Evolutionary conservation across 2,329 filamentous ascomycete species (phyloP).

Genomic region (Nemania diffusa): DNA sequence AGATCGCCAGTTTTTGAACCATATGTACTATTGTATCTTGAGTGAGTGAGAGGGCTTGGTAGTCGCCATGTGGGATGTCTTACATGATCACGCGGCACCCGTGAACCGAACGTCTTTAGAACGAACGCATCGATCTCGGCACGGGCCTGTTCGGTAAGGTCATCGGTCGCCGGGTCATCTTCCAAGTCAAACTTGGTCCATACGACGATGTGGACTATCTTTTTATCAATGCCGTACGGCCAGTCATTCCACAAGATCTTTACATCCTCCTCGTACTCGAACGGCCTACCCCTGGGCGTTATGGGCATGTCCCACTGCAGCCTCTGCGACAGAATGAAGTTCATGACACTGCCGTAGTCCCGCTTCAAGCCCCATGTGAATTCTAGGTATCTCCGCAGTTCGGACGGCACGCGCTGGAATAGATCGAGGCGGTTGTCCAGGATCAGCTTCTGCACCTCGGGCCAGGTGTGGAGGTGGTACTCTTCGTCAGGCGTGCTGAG

Average conservation of each 20-base stretch:
- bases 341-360: slow-evolving; percentile 79
- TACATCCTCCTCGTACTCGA: slow-evolving; percentile 65
- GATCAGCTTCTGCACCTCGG: slow-evolving; percentile 72
- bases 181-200: slow-evolving; percentile 91
- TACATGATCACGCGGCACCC: slow-evolving; percentile 64
- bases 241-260: slow-evolving; percentile 90
- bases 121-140: slow-evolving; percentile 78
- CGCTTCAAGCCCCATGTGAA: slow-evolving; percentile 72
- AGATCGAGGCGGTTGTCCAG: slow-evolving; percentile 73
- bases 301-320: slow-evolving; percentile 72
- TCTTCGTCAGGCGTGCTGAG: slow-evolving; percentile 75
- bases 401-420: slow-evolving; percentile 80
- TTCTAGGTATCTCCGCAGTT: slow-evolving; percentile 80
- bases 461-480: slow-evolving; percentile 75
- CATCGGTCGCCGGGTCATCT: slow-evolving; percentile 72
- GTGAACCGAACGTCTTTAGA: slow-evolving; percentile 68
- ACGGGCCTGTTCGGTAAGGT: slow-evolving; percentile 72
- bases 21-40: slow-evolving; percentile 58
- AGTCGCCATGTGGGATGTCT: slow-evolving; percentile 44
- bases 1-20: slow-evolving; percentile 90
- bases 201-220: slow-evolving; percentile 85
- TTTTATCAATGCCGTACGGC: slow-evolving; percentile 85
- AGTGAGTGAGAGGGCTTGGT: slow-evolving; percentile 8
- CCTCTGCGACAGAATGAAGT: slow-evolving; percentile 77
- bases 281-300: slow-evolving; percentile 51